A percentile compares a stretch with the other conserved stretches of the same genome.
phyloP scores from a whole-genome alignment of 345 rosid genomes.

The Salix brachista region DNA sequence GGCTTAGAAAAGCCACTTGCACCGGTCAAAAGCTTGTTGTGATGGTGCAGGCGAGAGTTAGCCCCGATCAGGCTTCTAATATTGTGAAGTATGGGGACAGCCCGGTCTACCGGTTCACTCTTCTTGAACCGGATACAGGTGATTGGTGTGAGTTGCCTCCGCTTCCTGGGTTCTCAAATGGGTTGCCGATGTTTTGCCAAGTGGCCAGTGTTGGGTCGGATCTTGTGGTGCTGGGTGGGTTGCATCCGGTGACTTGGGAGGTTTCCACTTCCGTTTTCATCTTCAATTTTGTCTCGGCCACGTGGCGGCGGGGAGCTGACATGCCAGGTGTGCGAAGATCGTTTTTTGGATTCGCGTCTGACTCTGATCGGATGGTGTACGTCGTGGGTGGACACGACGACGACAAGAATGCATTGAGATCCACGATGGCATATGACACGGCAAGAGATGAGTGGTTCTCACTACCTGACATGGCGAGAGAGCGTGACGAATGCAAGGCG shows the following conservation, averaged over 20 bases:
- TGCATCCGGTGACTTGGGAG: constrained; percentile 64
- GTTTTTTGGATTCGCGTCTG: constrained; percentile 67
- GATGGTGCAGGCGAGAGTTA: constrained; percentile 51
- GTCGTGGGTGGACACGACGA: constrained; percentile 77
- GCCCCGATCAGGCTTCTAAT: constrained; percentile 15
- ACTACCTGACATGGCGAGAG: constrained; percentile 63
- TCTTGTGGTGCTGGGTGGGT: constrained; percentile 75
- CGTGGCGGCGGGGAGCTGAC: constrained; percentile 59
- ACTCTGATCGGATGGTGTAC: constrained; percentile 48
- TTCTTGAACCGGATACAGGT: constrained; percentile 54
- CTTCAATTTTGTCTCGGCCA: constrained; percentile 44
- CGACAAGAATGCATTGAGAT: constrained; percentile 60
- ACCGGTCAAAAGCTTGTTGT: constrained; percentile 48
- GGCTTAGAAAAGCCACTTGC: constrained; percentile 24
- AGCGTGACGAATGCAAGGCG: constrained; percentile 73
- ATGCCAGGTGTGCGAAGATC: constrained; percentile 66
- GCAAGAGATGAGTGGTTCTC: constrained; percentile 45
- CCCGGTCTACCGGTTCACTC: constrained; percentile 37
- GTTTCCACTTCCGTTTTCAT: constrained; percentile 44
- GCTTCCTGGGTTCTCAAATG: constrained; percentile 37
- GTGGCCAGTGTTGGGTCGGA: constrained; percentile 53
- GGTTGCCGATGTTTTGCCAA: constrained; percentile 64
- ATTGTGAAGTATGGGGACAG: constrained; percentile 21
- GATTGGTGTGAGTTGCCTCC: constrained; percentile 55
- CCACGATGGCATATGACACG: constrained; percentile 62